Evolutionary conservation across 371 early-diverging fungal genomes (phyloP).

Genomic region (Mortierella sp.): DNA sequence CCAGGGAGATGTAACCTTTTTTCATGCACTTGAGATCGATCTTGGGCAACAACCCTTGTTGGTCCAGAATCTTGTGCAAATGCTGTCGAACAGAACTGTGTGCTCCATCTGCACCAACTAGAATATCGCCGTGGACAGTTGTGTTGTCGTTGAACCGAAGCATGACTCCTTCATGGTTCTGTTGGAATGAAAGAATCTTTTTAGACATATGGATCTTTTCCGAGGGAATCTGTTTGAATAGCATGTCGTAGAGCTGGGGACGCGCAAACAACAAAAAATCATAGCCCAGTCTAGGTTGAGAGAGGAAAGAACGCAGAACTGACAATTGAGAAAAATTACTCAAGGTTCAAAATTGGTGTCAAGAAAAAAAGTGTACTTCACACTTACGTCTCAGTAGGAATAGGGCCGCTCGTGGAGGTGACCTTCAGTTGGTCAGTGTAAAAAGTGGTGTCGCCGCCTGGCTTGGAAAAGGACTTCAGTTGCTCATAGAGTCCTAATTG

Average conservation of each 20-base stretch:
- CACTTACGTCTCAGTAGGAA: neutral
- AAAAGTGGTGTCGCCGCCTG: neutral
- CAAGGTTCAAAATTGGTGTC: neutral
- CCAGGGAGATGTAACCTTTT: neutral
- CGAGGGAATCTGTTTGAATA: slow-evolving; percentile 4
- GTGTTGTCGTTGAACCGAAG: slow-evolving; percentile 5
- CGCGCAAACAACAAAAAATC: neutral
- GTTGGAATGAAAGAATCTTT: neutral
- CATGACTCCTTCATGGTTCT: slow-evolving; percentile 3
- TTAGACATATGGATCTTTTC: slow-evolving; percentile 16
- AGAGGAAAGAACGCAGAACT: too few relatives aligned
- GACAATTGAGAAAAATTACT: neutral
- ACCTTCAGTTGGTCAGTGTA: neutral
- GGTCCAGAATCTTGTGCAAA: neutral
- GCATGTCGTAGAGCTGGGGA: neutral
- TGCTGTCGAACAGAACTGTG: slow-evolving; percentile 15
- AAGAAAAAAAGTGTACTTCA: neutral
- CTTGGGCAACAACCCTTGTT: neutral
- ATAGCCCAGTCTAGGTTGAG: neutral
- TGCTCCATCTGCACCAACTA: slow-evolving; percentile 20
- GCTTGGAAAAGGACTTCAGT: neutral
- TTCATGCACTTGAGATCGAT: neutral
- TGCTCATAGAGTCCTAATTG: slow-evolving; percentile 15
- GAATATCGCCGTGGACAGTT: neutral
- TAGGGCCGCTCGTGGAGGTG: neutral